These are phyloP conservation scores for Canavalia ensiformis DNA, from an alignment of 306 rosid species.

Conservation along the genomic window DNA sequence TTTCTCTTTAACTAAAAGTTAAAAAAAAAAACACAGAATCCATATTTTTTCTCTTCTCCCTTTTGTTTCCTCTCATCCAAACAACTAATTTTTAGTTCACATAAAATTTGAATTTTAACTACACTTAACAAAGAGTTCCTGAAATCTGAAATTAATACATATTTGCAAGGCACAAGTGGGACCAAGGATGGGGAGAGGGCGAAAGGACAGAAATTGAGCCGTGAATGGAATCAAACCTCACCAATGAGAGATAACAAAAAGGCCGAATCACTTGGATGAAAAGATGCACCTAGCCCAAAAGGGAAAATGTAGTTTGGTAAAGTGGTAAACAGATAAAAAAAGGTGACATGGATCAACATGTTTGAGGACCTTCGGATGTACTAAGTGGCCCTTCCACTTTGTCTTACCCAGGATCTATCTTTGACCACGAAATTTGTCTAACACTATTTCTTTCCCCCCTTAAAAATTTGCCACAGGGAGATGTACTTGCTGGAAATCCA, in stretches of 20 bases:
- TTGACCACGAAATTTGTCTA: neutral
- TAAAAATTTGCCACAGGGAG: neutral
- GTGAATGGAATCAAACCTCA: neutral
- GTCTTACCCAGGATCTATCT: neutral
- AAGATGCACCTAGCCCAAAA: neutral
- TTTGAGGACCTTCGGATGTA: neutral
- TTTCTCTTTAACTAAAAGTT: too few species aligned
- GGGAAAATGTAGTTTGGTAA: neutral
- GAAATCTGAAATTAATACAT: neutral
- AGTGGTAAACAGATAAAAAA: neutral
- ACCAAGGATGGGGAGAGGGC: neutral
- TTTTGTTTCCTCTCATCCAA: too few species aligned
- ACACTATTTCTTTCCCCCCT: neutral
- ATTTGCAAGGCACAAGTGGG: conserved; percentile 28
- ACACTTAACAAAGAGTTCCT: neutral
- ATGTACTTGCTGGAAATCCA: conserved; percentile 22
- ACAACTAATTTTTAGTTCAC: neutral
- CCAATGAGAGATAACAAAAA: neutral
- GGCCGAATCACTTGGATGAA: neutral
- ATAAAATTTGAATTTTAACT: neutral
- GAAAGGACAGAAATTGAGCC: neutral
- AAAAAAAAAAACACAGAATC: too few species aligned
- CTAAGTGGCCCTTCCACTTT: neutral
- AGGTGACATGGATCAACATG: neutral
- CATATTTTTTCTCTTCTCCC: too few species aligned